Conservation (phyloP, 768 basidiomycete genomes). For the Daedaleopsis nitida region DNA sequence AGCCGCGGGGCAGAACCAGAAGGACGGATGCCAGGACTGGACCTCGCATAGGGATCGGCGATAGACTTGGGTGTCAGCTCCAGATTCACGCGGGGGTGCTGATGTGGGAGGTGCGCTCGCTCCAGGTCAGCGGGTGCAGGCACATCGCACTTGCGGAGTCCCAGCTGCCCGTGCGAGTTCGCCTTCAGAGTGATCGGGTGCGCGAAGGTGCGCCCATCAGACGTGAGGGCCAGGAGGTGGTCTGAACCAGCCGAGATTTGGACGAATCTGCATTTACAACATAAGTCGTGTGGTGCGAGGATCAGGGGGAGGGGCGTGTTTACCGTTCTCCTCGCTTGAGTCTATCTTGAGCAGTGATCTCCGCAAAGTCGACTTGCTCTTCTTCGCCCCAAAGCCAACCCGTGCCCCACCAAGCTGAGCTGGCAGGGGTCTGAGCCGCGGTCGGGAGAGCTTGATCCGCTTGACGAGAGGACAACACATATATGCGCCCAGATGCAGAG, state of each 20-base stretch:
- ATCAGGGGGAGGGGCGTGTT: constrained; percentile 3
- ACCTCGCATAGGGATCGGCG: constrained; percentile 50
- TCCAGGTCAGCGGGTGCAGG: constrained; percentile 32
- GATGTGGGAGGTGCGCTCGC: constrained; percentile 16
- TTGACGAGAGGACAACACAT: constrained; percentile 59
- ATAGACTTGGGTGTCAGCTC: constrained; percentile 61
- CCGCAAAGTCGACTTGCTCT: constrained; percentile 54
- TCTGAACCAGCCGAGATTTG: constrained; percentile 74
- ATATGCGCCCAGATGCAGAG: constrained; percentile 75
- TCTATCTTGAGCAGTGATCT: constrained; percentile 58
- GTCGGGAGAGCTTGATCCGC: constrained; percentile 46
- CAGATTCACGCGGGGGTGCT: constrained; percentile 41
- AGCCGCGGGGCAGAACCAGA: constrained; percentile 25
- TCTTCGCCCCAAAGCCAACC: constrained; percentile 61
- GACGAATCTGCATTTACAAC: constrained; percentile 52
- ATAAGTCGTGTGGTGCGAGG: not conserved
- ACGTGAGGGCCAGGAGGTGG: constrained; percentile 73
- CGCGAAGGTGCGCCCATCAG: constrained; percentile 73
- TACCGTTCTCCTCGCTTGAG: constrained; percentile 72
- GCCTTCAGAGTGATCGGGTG: constrained; percentile 75
- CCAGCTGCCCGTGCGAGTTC: constrained; percentile 84
- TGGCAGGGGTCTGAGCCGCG: constrained; percentile 43
- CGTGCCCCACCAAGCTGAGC: constrained; percentile 60
- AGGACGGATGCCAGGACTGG: constrained; percentile 43
- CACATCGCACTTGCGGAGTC: constrained; percentile 66